Percentiles rank a stretch among this genome's conserved stretches.
Evolutionary conservation across 345 rosid species (phyloP).

Genomic region (Citrus maxima): DNA sequence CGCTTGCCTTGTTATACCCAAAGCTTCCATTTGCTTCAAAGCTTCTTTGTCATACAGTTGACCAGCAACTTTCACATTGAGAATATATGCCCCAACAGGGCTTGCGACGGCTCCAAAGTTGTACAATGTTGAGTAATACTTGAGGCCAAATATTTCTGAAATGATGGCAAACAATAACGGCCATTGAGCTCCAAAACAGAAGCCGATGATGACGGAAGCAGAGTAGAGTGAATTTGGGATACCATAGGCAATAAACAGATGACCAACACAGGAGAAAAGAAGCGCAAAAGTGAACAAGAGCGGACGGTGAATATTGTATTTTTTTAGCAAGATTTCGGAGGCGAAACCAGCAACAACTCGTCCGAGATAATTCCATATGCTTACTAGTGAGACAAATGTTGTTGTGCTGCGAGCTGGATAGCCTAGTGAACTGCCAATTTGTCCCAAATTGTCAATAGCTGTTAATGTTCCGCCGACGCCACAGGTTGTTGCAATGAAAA

Average conservation of each 20-base stretch:
- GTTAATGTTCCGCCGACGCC: slow-evolving; percentile 22
- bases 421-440: slow-evolving; percentile 18
- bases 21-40: slow-evolving; percentile 26
- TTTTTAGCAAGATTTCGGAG: slow-evolving; percentile 15
- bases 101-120: slow-evolving; percentile 30
- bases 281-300: slow-evolving; percentile 30
- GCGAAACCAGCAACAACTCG: slow-evolving; percentile 13
- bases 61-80: slow-evolving; percentile 40
- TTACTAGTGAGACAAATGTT: slow-evolving; percentile 24
- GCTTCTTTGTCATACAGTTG: slow-evolving; percentile 36
- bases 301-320: slow-evolving; percentile 19
- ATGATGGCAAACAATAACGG: slow-evolving; percentile 38
- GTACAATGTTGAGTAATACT: slow-evolving; percentile 41
- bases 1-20: slow-evolving; percentile 13
- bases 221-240: slow-evolving; percentile 33
- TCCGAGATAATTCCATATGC: slow-evolving; percentile 28
- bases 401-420: slow-evolving; percentile 16
- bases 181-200: slow-evolving; percentile 47
- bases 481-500: slow-evolving; percentile 19
- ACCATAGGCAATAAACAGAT: slow-evolving; percentile 36
- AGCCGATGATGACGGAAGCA: slow-evolving; percentile 33
- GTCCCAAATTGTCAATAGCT: slow-evolving; percentile 21
- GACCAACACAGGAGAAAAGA: slow-evolving; percentile 37
- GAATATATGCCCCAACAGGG: slow-evolving; percentile 36
- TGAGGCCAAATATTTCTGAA: slow-evolving; percentile 42